Base-by-base conservation (phyloP, 2,329 filamentous ascomycete species). In the Penicillium sp. region DNA sequence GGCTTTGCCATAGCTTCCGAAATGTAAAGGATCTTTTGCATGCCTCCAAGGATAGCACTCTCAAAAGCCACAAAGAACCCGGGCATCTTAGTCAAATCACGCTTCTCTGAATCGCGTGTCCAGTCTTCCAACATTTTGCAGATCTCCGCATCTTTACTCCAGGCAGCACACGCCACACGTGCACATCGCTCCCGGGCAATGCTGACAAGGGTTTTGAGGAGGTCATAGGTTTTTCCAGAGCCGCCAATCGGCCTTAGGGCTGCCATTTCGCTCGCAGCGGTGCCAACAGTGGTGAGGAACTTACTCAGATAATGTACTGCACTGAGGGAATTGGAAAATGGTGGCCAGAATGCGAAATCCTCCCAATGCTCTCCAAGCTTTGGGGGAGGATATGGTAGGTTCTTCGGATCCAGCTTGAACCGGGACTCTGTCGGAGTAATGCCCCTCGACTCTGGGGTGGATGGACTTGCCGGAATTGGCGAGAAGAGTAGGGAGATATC, bases 11-110 rank as follows among this genome's bases (percentile, higher is more conserved):
- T 89, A 23, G 91, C 90, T 64, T 97, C 93, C 1, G 90, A 88
- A 43, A 99, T 87, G 72, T 97, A 99, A 29, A 97, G 81, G 53
- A 97, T 95, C 78, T 93, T 96, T 74, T 99, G 94, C 86, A 97
- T 89, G 53, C 92, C 92, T 1, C 81, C 82, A 21, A 99, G 79
- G 13, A 99, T 81, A 7, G 89, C 84, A 53, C 87, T 89, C 69
- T 97, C 92, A 69, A 96, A 96, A 0, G 89, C 85, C 16, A 90
- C 82, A 73, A 99, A 97, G 53, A 88, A 87, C 2, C 86, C 83
- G 0, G 95, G 94, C 88, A 99, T 93, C 62, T 89, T 89, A 0
- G 95, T 99, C 46, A 97, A 82, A 68, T 97, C 92, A 55, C 88
- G 87, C 53, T 88, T 84, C 58, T 97, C 92, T 0, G 86, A 80